Evolutionary conservation across 2,329 filamentous ascomycete genomes (phyloP).

Genomic region (Cytospora leucostoma): DNA sequence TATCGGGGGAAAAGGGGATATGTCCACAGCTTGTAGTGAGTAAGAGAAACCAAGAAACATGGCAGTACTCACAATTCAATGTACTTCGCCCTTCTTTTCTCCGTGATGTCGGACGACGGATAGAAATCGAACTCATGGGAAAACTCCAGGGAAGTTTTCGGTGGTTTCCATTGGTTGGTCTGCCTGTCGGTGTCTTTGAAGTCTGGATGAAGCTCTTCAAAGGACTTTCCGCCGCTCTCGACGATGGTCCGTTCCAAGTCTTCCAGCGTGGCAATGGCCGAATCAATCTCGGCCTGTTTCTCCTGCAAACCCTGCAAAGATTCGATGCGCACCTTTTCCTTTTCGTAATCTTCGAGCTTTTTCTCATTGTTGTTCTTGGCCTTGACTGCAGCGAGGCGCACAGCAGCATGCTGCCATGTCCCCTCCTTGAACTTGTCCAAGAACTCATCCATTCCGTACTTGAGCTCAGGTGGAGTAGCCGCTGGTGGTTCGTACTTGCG

Average conservation of each 20-base stretch:
- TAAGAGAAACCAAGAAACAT: not conserved
- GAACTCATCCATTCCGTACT: constrained; percentile 51
- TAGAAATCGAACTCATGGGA: constrained; percentile 53
- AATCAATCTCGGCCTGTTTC: constrained; percentile 58
- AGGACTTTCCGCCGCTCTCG: constrained; percentile 64
- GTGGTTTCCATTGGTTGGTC: constrained; percentile 2
- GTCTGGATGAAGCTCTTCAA: constrained; percentile 63
- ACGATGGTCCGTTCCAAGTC: constrained; percentile 57
- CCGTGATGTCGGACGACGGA: constrained; percentile 56
- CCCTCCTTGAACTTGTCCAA: constrained; percentile 52
- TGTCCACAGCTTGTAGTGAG: not conserved
- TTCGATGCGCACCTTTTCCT: constrained; percentile 38
- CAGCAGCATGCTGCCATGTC: constrained; percentile 63
- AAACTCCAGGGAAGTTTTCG: constrained; percentile 43
- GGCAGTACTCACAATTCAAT: constrained; percentile 55
- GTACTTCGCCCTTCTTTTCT: constrained; percentile 59
- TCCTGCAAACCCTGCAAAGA: constrained; percentile 40
- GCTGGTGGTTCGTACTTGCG: constrained; percentile 44
- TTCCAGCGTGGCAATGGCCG: constrained; percentile 54
- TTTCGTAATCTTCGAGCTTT: constrained; percentile 39
- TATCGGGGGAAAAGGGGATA: too few relatives aligned
- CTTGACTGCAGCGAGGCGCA: constrained; percentile 41
- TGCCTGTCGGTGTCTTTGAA: constrained; percentile 35
- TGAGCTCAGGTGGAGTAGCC: constrained; percentile 33
- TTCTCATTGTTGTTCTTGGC: constrained; percentile 39